phyloP scores from a whole-genome alignment of 2,329 filamentous ascomycete species.

The Colletotrichum tanaceti region DNA sequence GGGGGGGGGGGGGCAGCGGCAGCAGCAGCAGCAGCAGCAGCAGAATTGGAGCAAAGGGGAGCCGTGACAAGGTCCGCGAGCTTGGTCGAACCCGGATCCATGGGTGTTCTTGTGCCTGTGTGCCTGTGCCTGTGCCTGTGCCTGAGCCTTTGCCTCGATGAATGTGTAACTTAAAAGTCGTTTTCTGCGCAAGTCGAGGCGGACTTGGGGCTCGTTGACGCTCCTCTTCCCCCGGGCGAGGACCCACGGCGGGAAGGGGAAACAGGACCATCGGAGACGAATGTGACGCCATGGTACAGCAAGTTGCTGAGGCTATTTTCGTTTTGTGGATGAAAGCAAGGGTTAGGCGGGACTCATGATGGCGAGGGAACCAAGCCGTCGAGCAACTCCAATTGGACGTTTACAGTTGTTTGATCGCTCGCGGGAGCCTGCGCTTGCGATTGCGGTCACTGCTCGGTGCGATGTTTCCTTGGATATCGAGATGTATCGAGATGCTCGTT shows the following conservation, averaged over 20 bases:
- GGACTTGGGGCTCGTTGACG: too few species aligned
- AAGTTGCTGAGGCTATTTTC: slow-evolving; percentile 3
- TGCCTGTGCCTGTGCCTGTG: slow-evolving; percentile 7
- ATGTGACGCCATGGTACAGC: neutral
- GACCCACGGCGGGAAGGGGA: neutral
- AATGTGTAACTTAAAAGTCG: too few species aligned
- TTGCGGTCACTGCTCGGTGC: neutral
- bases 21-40: too few species aligned
- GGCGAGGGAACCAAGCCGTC: neutral
- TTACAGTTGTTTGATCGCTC: slow-evolving; percentile 25
- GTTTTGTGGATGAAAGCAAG: slow-evolving; percentile 25
- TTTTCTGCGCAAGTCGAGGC: too few species aligned
- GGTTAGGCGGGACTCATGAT: slow-evolving; percentile 28
- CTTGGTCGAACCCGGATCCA: slow-evolving; percentile 24
- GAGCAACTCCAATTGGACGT: slow-evolving; percentile 20
- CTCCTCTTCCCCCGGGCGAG: too few species aligned
- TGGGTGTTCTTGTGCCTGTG: neutral
- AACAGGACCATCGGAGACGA: neutral
- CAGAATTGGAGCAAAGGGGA: slow-evolving; percentile 1
- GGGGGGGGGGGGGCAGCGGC: too few species aligned
- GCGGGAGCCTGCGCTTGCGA: too few species aligned
- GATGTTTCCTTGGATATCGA: slow-evolving; percentile 36
- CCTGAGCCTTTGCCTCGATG: too few species aligned
- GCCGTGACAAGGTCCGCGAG: slow-evolving; percentile 28
- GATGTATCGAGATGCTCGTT: slow-evolving; percentile 30